phyloP scores from a whole-genome alignment of 192 early-diverging fungal genomes.

The Coemansia aciculifera region DNA sequence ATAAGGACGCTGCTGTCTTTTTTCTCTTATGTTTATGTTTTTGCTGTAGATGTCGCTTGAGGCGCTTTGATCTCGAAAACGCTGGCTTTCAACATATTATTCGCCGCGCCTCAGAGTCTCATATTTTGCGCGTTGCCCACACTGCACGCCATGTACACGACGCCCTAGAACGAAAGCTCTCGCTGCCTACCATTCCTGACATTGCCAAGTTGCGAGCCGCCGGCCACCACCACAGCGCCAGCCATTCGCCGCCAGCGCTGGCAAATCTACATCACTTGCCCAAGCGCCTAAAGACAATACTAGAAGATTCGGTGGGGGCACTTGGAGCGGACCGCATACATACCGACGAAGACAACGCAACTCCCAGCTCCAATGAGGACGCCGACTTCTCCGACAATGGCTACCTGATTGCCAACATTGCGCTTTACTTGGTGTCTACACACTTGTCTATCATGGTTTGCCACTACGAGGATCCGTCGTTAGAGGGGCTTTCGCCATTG shows the following conservation, averaged over 20 bases:
- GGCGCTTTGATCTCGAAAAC: constrained; percentile 45
- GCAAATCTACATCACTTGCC: constrained; percentile 33
- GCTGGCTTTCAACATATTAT: constrained; percentile 39
- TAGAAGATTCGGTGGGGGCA: constrained; percentile 42
- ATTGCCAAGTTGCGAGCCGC: constrained; percentile 38
- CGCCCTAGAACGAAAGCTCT: constrained; percentile 50
- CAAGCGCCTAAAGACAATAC: constrained; percentile 52
- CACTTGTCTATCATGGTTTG: constrained; percentile 45
- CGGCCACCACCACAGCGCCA: constrained; percentile 5
- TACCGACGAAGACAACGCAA: constrained; percentile 11
- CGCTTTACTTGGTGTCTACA: constrained; percentile 49
- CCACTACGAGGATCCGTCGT: constrained; percentile 42
- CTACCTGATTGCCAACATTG: constrained; percentile 54
- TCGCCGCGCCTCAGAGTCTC: constrained; percentile 52
- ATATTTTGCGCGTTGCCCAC: constrained; percentile 38
- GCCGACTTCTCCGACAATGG: background rate
- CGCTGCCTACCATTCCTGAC: constrained; percentile 49
- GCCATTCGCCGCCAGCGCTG: constrained; percentile 3
- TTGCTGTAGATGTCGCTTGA: constrained; percentile 45
- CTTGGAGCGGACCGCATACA: background rate
- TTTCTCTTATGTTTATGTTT: background rate
- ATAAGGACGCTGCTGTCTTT: background rate
- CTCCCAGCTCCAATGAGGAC: background rate
- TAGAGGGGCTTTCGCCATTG: constrained; percentile 17
- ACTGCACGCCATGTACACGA: constrained; percentile 37